Evolutionary conservation across 345 rosid species (phyloP), one percentile per base, ranked within the genome.

Genomic region (Ceriops tagal): DNA sequence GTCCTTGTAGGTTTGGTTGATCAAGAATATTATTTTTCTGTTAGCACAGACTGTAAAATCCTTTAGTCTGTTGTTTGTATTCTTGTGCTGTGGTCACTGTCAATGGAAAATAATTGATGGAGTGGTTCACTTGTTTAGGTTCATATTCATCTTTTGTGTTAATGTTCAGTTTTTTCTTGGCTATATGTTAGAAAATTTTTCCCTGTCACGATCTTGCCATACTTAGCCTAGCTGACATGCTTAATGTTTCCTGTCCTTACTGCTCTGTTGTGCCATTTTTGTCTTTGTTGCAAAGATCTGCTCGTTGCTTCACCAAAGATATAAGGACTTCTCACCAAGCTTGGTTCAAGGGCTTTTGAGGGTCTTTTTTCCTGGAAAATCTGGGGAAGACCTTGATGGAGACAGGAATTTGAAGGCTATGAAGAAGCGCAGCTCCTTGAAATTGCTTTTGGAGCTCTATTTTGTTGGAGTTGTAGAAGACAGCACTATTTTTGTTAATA

Each of bases 301-400:
- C 83, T 96, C 99, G 30, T 76, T 96, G 83, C 96, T 96, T 81
- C 98, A 96, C 80, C 99, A 92, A 83, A 83, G 99, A 77, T 96
- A 90, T 85, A 88, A 83, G 71, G 99, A 92, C 64, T 96, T 96
- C 77, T 87, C 98, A 1, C 95, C 99, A 52, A 84, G 86, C 80
- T 82, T 96, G 75, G 73, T 82, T 46, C 97, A 96, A 75, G 97
- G 97, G 62, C 96, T 96, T 63, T 68, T 87, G 82, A 92, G 90
- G 83, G 81, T 92, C 62, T 96, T 92, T 83, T 84, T 81, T 75
- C 99, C 93, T 77, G 98, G 96, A 83, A 96, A 96, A 83, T 80
- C 98, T 53, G 88, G 81, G 26, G 97, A 96, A 61, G 98, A 96
- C 76, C 71, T 85, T 69, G 99, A 96, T 47, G 89, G 82, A 10